phyloP scores from a whole-genome alignment of 2,329 filamentous ascomycete species.

The Massarina eburnea region DNA sequence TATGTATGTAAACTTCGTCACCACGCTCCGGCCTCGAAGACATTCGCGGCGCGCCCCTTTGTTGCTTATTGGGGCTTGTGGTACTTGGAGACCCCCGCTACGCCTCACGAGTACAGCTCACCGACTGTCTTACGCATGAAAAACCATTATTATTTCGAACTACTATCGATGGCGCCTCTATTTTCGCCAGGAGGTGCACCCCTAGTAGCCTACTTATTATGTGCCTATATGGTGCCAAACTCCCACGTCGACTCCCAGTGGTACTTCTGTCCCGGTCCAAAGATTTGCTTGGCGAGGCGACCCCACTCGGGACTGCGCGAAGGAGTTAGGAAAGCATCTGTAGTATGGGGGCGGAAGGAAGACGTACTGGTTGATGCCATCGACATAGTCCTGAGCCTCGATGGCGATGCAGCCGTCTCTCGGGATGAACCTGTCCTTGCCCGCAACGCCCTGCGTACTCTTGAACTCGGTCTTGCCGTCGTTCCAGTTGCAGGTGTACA shows the following conservation, averaged over 20 bases:
- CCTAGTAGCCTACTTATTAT: too few species aligned
- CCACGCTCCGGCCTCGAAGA: too few species aligned
- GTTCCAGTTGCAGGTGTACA: constrained; percentile 41
- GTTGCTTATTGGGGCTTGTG: too few species aligned
- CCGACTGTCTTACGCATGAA: too few species aligned
- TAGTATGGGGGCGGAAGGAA: not conserved
- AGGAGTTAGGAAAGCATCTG: constrained; percentile 14
- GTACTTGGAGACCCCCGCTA: too few species aligned
- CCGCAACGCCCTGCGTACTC: constrained; percentile 31
- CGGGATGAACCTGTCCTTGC: constrained; percentile 34
- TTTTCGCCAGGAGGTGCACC: not conserved
- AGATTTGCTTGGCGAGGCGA: constrained; percentile 33
- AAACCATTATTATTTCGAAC: too few species aligned
- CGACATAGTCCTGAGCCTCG: constrained; percentile 38
- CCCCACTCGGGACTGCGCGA: constrained; percentile 36
- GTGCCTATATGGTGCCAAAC: constrained; percentile 35
- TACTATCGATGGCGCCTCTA: not conserved
- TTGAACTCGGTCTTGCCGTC: constrained; percentile 40
- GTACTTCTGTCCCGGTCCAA: constrained; percentile 35
- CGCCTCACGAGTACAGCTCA: too few species aligned
- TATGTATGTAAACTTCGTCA: too few species aligned
- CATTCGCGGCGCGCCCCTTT: not conserved
- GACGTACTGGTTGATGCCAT: constrained; percentile 40
- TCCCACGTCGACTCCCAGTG: constrained; percentile 37
- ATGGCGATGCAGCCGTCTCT: constrained; percentile 38